Evolutionary conservation across 345 rosid genomes (phyloP), one percentile per base, ranked within the genome.

Genomic region (Euphorbia tirucalli): DNA sequence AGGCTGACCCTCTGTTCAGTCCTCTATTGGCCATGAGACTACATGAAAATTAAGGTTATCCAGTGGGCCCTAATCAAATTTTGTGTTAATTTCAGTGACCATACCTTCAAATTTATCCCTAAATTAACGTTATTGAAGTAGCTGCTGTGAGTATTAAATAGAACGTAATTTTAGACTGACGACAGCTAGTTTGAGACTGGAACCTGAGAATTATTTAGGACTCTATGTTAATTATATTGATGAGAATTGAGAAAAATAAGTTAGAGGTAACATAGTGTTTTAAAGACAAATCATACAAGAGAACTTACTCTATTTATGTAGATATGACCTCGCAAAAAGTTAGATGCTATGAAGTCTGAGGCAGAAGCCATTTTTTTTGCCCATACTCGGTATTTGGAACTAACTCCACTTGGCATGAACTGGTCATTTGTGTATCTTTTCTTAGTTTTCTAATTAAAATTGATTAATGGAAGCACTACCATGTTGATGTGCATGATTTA

Each of bases 1-100:
- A 60, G 16, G 39, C 61, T 57, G 19, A 70, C 61, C 32, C 24
- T 68, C 21, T 68, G 49, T 25, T 57, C 28, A n/a, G n/a, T n/a
- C n/a, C n/a, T 19, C 24, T 70, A 46, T 43, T 28, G 70, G 28
- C 14, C 60, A n/a, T 50, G 59, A 50, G 52, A 22, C 28, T 24
- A 62, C 48, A 35, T 35, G 66, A 19, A 62, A 0, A 6, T 35
- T 49, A 27, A 59, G 39, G 39, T 59, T 28, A 6, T 59, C n/a
- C 16, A 13, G 16, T 28, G 5, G n/a, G 15, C 19, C 19, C 19
- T 27, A 18, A 16, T 49, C n/a, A 59, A 27, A 24, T 59, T 59
- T 15, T 32, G 15, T 28, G 37, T 59, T 15, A 58, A 59, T 27
- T 15, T 8, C 37, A 59, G 2, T 3, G 46, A 1, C 46, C 46